phyloP scores from a whole-genome alignment of 352 stramenopile species.

The Pythium folliculosum region DNA sequence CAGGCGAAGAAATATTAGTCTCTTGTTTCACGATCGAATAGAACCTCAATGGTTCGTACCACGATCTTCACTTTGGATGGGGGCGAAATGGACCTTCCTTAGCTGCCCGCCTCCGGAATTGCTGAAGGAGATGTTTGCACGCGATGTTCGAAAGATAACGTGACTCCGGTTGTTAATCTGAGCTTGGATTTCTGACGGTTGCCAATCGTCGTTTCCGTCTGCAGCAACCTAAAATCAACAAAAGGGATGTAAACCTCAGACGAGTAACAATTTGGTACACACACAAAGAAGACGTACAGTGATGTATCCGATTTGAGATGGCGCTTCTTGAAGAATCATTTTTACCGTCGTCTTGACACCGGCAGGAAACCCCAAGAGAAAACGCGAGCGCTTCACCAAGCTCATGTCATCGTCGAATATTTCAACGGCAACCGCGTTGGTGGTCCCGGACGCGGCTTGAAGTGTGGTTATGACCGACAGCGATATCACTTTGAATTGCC shows the following conservation, averaged over 20 bases:
- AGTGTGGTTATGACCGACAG: constrained; percentile 14
- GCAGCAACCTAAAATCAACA: constrained; percentile 14
- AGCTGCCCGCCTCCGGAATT: neutral
- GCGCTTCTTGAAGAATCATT: constrained; percentile 7
- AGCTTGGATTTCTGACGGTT: constrained; percentile 29
- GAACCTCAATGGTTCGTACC: neutral
- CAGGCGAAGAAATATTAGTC: neutral
- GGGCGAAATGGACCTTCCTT: constrained; percentile 14
- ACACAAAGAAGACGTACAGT: constrained; percentile 16
- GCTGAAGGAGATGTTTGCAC: constrained; percentile 11
- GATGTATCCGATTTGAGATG: constrained; percentile 20
- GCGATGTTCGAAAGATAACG: constrained; percentile 12
- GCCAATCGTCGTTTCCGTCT: constrained; percentile 13
- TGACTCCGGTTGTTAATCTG: constrained; percentile 17
- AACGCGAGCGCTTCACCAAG: constrained; percentile 10
- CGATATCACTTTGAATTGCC: constrained; percentile 15
- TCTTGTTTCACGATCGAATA: too few species aligned
- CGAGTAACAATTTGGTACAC: too few species aligned
- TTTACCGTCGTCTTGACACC: constrained; percentile 11
- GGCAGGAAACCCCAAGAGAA: constrained; percentile 1
- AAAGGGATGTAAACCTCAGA: neutral
- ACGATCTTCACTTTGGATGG: neutral
- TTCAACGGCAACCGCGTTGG: constrained; percentile 14
- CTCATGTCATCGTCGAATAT: constrained; percentile 21
- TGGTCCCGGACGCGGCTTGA: neutral